Evolutionary conservation across 2,329 filamentous ascomycete species (phyloP).

Genomic region (Passalora sequoiae): DNA sequence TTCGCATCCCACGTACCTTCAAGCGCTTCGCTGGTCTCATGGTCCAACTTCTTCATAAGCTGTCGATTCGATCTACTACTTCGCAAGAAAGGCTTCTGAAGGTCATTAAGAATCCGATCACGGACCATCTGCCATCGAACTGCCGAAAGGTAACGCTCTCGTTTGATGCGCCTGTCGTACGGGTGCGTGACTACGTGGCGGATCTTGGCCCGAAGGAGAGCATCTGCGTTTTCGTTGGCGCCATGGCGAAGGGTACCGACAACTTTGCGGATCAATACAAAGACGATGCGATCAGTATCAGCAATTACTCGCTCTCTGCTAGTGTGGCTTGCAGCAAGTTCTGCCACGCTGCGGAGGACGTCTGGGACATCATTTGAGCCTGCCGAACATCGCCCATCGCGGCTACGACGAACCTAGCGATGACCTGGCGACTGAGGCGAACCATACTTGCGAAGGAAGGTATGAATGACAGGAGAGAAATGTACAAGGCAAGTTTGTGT

Average conservation of each 20-base stretch:
- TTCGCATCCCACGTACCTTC: conserved; percentile 95
- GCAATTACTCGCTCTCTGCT: conserved; percentile 93
- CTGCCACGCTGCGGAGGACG: conserved; percentile 95
- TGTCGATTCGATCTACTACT: conserved; percentile 92
- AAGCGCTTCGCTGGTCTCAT: conserved; percentile 98
- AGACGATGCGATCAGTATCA: conserved; percentile 96
- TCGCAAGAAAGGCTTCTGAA: conserved; percentile 96
- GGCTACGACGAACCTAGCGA: background rate
- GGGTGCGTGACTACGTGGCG: conserved; percentile 83
- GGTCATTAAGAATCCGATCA: conserved; percentile 97
- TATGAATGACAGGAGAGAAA: conserved; percentile 1
- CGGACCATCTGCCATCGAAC: conserved; percentile 91
- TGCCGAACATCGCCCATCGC: background rate
- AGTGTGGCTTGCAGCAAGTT: conserved; percentile 99
- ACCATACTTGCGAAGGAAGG: conserved; percentile 5
- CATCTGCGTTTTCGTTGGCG: conserved; percentile 94
- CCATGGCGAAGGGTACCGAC: conserved; percentile 95
- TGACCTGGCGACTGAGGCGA: background rate
- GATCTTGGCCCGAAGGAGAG: conserved; percentile 76
- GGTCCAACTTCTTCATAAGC: conserved; percentile 92
- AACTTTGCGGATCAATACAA: conserved; percentile 93
- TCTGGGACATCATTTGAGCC: conserved; percentile 81
- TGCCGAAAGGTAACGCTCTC: conserved; percentile 97
- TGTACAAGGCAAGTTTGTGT: conserved; percentile 22
- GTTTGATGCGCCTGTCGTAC: conserved; percentile 83